Conservation (phyloP, 176 grass and related monocot species). For the Lolium perenne region DNA sequence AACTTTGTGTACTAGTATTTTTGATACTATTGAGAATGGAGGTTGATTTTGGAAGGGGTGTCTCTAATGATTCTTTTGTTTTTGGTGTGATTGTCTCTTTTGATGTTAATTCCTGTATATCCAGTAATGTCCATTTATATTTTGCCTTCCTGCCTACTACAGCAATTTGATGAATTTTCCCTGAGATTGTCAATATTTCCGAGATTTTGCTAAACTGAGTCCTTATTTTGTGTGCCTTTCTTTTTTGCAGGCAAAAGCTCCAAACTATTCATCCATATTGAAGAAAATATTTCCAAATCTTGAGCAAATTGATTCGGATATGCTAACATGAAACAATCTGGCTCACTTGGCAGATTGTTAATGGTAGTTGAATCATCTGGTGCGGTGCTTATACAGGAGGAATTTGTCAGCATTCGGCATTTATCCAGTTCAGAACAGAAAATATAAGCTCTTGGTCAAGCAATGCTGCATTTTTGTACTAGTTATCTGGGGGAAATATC, state of each 20-base stretch:
- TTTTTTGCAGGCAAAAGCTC: constrained; percentile 69
- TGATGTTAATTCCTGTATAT: not conserved
- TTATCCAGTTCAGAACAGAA: constrained; percentile 12
- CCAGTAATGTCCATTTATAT: not conserved
- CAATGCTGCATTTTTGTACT: not conserved
- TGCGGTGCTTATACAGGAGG: not conserved
- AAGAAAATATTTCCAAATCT: constrained; percentile 86
- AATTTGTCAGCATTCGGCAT: not conserved
- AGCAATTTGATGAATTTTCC: not conserved
- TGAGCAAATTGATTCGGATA: constrained; percentile 92
- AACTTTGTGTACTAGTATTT: not conserved
- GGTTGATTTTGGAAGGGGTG: too few species aligned
- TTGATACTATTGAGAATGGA: constrained; percentile 18
- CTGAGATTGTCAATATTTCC: not conserved
- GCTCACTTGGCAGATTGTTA: not conserved
- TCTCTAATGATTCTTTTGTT: not conserved
- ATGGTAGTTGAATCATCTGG: constrained; percentile 11
- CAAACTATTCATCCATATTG: constrained; percentile 59
- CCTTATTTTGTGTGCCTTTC: not conserved
- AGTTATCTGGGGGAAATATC: too few species aligned
- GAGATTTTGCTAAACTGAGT: not conserved
- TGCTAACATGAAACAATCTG: constrained; percentile 54
- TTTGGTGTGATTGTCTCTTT: not conserved
- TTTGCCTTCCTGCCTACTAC: not conserved
- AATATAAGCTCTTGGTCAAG: constrained; percentile 3